Conservation (phyloP, 2,329 filamentous ascomycete species). For the Microsporum ferrugineum region DNA sequence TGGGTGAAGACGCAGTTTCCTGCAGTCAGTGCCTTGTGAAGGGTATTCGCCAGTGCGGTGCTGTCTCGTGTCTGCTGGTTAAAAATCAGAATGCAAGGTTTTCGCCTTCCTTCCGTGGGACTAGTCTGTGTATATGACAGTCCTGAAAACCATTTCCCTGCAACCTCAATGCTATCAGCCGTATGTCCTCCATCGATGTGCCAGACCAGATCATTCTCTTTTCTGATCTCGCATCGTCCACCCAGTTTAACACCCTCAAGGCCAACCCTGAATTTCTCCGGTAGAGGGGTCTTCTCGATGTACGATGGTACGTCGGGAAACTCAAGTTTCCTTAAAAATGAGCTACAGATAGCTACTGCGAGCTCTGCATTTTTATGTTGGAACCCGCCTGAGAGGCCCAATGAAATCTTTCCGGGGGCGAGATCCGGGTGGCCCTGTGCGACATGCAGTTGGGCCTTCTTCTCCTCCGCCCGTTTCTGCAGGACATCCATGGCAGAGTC, state of each 20-base stretch:
- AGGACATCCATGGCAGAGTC: constrained; percentile 46
- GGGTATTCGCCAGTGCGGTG: constrained; percentile 48
- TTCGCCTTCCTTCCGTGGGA: constrained; percentile 18
- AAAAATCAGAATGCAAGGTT: constrained; percentile 61
- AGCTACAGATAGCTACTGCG: constrained; percentile 41
- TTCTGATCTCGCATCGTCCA: constrained; percentile 64
- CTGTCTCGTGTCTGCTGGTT: constrained; percentile 86
- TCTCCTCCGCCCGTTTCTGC: constrained; percentile 43
- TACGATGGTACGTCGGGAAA: constrained; percentile 27
- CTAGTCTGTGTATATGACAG: constrained; percentile 32
- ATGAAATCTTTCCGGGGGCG: constrained; percentile 35
- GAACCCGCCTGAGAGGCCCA: constrained; percentile 51
- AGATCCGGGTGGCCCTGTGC: constrained; percentile 40
- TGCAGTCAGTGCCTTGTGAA: constrained; percentile 47
- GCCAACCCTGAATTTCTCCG: constrained; percentile 52
- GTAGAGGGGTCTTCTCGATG: constrained; percentile 37
- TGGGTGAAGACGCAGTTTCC: constrained; percentile 49
- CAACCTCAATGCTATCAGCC: constrained; percentile 65
- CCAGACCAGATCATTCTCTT: constrained; percentile 53
- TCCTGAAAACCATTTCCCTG: constrained; percentile 63
- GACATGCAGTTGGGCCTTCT: constrained; percentile 37
- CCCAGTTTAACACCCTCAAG: constrained; percentile 57
- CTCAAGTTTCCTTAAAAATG: constrained; percentile 30
- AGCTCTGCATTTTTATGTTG: constrained; percentile 53
- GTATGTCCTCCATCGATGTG: constrained; percentile 84